Evolutionary conservation across 75 land plant genomes (phyloP), one percentile per base, ranked within the genome.

Genomic region (Sequoiadendron giganteum): DNA sequence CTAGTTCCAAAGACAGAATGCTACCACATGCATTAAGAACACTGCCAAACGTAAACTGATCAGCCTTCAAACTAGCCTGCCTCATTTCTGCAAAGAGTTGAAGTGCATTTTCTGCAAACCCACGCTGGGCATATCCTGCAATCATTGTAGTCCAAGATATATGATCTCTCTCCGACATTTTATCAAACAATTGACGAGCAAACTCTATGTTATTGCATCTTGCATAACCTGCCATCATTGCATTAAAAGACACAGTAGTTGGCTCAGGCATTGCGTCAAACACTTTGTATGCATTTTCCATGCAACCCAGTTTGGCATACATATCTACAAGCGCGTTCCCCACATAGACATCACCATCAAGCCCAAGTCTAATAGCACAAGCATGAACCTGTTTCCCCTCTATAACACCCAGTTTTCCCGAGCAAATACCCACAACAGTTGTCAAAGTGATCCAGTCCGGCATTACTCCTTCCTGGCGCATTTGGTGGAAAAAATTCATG

Each of bases 181-280:
- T 30, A 72, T 72, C 32, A 72, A 72, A 72, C 32, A 72, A 28
- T 10, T 30, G 28, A 28, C 30, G 30, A 10, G 76, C 76, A 72
- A 25, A 25, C 2, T 72, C 32, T 25, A 25, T 28, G 30, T 30
- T 8, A 7, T 38, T 3, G 36, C 84, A 11, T 38, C 36, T 83
- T 36, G 84, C 48, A 52, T 87, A 89, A 5, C 88, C 75, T 4
- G 56, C 32, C 16, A 89, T 86, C 19, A 89, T 32, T 10, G 88
- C 36, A 47, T 56, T 89, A 88, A 88, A 89, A 10, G 52, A 65
- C 32, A 75, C 89, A 4, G 70, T 40, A 56, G 80, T 40, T 87
- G 38, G 40, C 11, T 48, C 14, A 10, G 48, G 80, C 88, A 86
- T 79, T 19, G n/a, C 10, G 49, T 86, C 84, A 40, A 87, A 87